Evolutionary conservation across 2,329 filamentous ascomycete genomes (phyloP).

Genomic region (Aspergillus awamori): DNA sequence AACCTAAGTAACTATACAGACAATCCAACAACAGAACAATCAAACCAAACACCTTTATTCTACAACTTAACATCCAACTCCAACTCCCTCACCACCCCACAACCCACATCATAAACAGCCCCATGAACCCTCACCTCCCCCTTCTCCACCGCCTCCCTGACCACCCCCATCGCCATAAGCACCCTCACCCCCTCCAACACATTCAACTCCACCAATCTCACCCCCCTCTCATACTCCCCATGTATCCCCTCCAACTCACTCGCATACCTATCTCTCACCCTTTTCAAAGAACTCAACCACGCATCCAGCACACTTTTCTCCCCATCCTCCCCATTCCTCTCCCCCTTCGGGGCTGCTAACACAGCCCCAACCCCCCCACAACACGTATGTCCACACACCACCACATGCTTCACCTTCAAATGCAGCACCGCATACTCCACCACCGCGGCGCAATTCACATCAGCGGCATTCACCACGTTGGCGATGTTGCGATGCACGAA

Average conservation of each 20-base stretch:
- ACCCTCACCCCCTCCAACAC: slow-evolving; percentile 46
- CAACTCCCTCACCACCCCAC: slow-evolving; percentile 46
- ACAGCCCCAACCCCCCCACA: slow-evolving; percentile 62
- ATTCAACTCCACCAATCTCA: slow-evolving; percentile 35
- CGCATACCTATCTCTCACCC: slow-evolving; percentile 55
- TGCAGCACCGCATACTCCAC: slow-evolving; percentile 38
- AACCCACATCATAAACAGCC: slow-evolving; percentile 69
- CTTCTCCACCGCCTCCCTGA: slow-evolving; percentile 70
- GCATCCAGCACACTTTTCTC: slow-evolving; percentile 61
- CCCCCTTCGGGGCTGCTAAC: too few species aligned
- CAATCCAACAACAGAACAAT: too few species aligned
- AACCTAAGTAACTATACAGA: neutral
- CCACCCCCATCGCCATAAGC: slow-evolving; percentile 67
- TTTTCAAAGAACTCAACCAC: slow-evolving; percentile 69
- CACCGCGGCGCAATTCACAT: slow-evolving; percentile 36
- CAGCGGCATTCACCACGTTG: slow-evolving; percentile 35
- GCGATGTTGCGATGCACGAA: slow-evolving; percentile 41
- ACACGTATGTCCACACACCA: slow-evolving; percentile 69
- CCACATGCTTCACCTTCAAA: slow-evolving; percentile 64
- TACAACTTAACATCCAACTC: neutral
- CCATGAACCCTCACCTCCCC: slow-evolving; percentile 74
- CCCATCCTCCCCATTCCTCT: too few species aligned
- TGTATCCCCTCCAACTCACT: slow-evolving; percentile 59
- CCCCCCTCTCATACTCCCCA: slow-evolving; percentile 22
- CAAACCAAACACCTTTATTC: too few species aligned